Base-by-base conservation (phyloP, 495 filamentous ascomycete species). In the Margaritispora aquatica region DNA sequence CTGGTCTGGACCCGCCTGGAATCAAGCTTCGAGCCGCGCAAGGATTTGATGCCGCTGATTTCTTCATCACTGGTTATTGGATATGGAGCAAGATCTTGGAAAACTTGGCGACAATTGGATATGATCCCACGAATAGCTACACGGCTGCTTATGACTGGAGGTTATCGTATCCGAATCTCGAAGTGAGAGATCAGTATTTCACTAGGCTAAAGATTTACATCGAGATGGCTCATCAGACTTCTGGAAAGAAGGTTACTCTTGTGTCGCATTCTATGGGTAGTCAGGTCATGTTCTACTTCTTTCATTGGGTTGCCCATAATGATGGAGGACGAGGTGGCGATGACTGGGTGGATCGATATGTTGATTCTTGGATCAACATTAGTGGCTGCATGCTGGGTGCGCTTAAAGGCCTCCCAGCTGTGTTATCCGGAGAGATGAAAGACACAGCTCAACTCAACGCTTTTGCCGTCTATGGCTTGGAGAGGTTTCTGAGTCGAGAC, bases 61-160 rank as follows among this genome's bases (percentile, higher is more conserved):
- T 97, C 72, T 92, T 91, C 69, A 88, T 89, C 65, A 89, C 78
- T 2, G 78, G 79, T 23, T 98, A 98, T 71, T 98, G 94, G 94
- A 97, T 98, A 17, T 98, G 95, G 94, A 96, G 88, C 66, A 98
- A 98, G 74, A 96, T 98, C 54, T 73, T 98, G 24, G 93, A 98
- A 68, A 97, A 98, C 66, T 75, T 98, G 51, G 94, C 94, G 0
- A 92, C 88, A 1, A 87, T 98, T 59, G 95, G 94, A 20, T 97
- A 97, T 72, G 95, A 98, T 65, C 92, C 94, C 26, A 94, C 89
- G 15, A 97, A 95, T 70, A 90, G 92, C 1, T 97, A 90, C 64
- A 96, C 92, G 0, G 94, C 95, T 1, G 90, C 94, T 10, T 97
- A 97, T 70, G 94, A 97, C 70, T 97, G 94, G 94, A 82, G 94